phyloP scores from a whole-genome alignment of 177 flowering plant species.

The Vitis hybrid region DNA sequence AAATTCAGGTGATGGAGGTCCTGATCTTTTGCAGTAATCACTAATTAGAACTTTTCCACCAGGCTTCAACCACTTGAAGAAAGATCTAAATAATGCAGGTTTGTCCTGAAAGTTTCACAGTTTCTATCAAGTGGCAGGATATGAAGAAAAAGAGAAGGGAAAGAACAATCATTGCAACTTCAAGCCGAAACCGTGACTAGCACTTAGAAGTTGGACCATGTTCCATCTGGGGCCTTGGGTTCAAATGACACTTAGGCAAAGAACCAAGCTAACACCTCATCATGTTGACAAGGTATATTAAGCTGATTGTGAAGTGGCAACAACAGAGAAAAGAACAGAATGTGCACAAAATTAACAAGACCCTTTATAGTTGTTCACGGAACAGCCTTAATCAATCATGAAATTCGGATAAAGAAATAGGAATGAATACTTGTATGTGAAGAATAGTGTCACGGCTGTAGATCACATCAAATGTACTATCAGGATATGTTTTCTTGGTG shows the following conservation, averaged over 20 bases:
- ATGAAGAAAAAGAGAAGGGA: too few species aligned
- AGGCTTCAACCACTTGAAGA: constrained; percentile 96
- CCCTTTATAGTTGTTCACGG: neutral
- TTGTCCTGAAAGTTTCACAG: constrained; percentile 65
- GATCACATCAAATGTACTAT: constrained; percentile 80
- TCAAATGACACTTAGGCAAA: too few species aligned
- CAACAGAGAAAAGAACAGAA: neutral
- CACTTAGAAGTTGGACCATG: too few species aligned
- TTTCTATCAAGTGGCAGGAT: too few species aligned
- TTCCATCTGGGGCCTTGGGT: too few species aligned
- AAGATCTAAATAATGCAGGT: constrained; percentile 80
- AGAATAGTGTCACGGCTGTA: constrained; percentile 98
- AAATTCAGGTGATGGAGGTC: constrained; percentile 71
- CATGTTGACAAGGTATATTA: too few species aligned
- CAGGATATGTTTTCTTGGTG: constrained; percentile 78
- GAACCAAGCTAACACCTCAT: too few species aligned
- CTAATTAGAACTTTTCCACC: constrained; percentile 93
- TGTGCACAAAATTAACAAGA: neutral
- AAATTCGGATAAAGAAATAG: neutral
- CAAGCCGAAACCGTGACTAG: too few species aligned
- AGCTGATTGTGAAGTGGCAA: too few species aligned
- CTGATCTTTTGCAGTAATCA: constrained; percentile 86
- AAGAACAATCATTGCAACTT: neutral
- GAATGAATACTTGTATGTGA: constrained; percentile 76
- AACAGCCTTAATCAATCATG: too few species aligned